phyloP scores from a whole-genome alignment of 495 filamentous ascomycete species.

The Oidiodendron maius region DNA sequence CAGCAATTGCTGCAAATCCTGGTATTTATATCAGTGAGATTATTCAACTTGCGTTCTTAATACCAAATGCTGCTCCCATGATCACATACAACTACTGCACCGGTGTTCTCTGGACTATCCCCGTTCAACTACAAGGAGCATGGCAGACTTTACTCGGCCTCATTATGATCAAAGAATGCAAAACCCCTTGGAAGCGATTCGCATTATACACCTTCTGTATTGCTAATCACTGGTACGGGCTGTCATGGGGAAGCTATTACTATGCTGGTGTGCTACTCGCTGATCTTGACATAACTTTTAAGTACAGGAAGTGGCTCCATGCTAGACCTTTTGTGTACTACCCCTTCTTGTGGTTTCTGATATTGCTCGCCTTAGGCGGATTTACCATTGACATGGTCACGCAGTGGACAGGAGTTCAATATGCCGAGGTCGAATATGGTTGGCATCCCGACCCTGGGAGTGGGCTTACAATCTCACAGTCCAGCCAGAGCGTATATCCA shows the following conservation, averaged over 20 bases:
- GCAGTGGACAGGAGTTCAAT: constrained; percentile 17
- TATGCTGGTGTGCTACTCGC: constrained; percentile 33
- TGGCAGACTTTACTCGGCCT: constrained; percentile 31
- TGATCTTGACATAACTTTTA: constrained; percentile 36
- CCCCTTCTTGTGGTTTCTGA: constrained; percentile 19
- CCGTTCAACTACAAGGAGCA: constrained; percentile 34
- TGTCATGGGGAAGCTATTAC: constrained; percentile 34
- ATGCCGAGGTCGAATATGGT: constrained; percentile 26
- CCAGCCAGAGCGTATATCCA: constrained; percentile 24
- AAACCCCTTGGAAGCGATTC: constrained; percentile 38
- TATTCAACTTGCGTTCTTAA: constrained; percentile 33
- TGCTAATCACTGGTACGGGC: constrained; percentile 34
- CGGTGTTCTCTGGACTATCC: constrained; percentile 38
- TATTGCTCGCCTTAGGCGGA: constrained; percentile 8
- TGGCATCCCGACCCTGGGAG: constrained; percentile 30
- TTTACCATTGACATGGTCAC: constrained; percentile 27
- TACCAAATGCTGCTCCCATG: constrained; percentile 36
- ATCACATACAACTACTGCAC: constrained; percentile 39
- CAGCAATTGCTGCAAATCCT: constrained; percentile 24
- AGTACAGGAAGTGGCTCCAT: constrained; percentile 29
- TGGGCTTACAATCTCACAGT: constrained; percentile 24
- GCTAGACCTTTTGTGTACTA: constrained; percentile 23
- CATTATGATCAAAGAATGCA: constrained; percentile 34
- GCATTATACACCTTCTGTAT: constrained; percentile 33
- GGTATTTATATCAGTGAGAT: constrained; percentile 30